Evolutionary conservation across 352 stramenopile species (phyloP).

Genomic region (Phytophthora kernoviae): DNA sequence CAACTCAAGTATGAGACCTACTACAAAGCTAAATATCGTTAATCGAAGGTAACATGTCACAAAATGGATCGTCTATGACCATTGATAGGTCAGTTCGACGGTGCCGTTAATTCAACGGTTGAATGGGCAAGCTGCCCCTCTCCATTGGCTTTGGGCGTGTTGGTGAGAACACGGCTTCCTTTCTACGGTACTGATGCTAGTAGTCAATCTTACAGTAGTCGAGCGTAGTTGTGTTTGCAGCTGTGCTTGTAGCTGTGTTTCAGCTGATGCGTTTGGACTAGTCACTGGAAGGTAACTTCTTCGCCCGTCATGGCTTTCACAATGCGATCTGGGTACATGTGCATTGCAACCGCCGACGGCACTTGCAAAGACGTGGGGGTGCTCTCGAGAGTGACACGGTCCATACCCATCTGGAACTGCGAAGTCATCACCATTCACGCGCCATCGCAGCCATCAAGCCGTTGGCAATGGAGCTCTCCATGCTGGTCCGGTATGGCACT

Average conservation of each 20-base stretch:
- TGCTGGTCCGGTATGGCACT: constrained; percentile 2
- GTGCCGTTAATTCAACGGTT: not conserved
- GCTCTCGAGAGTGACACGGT: constrained; percentile 31
- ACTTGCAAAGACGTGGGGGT: constrained; percentile 18
- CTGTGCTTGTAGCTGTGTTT: too few relatives aligned
- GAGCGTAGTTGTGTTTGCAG: too few relatives aligned
- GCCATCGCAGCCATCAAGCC: constrained; percentile 16
- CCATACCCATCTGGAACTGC: constrained; percentile 20
- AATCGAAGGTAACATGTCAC: not conserved
- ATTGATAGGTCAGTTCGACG: not conserved
- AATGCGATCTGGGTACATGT: not conserved
- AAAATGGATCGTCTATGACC: not conserved
- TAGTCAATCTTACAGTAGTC: too few relatives aligned
- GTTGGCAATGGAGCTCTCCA: not conserved
- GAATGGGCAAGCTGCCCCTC: not conserved
- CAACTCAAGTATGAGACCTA: too few relatives aligned
- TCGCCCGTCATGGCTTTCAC: too few relatives aligned
- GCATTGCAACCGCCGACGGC: not conserved
- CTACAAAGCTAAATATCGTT: not conserved
- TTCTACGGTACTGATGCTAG: too few relatives aligned
- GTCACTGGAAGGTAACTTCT: too few relatives aligned
- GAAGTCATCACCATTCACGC: constrained; percentile 21
- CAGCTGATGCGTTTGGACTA: too few relatives aligned
- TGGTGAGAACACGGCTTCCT: not conserved
- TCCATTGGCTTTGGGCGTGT: not conserved